Evolutionary conservation across 2,329 filamentous ascomycete species (phyloP), one percentile per base, ranked within the genome.

Genomic region (Ramichloridium luteum): DNA sequence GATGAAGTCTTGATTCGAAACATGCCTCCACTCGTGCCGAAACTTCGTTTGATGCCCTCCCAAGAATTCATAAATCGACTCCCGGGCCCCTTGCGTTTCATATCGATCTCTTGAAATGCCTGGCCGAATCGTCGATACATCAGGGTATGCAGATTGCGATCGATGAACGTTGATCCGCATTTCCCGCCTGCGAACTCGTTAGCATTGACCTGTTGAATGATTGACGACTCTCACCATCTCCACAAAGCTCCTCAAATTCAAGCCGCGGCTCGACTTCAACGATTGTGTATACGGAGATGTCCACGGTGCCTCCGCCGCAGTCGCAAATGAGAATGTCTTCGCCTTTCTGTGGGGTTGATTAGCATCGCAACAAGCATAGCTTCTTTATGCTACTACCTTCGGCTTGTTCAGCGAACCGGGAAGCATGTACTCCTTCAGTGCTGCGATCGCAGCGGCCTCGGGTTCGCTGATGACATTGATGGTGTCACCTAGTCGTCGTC

Each of bases 401-500:
- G n/a, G 23, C 16, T 27, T 36, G 14, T 31, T 39, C 17, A 37
- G 26, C 11, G 36, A 28, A 1, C 28, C 32, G 10, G 38, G 33
- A 4, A 31, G 30, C 20, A 34, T 35, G 6, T 27, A 32, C 5
- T 34, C 30, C 14, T 34, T 41, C 16, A 41, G 30, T 9, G 37
- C 32, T n/a, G 38, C 32, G 9, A 40, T 27, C 9, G 37, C 37
- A 6, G 31, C 37, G n/a, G 37, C 48, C 29, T 50, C 48, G 1
- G 48, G 48, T 33, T 51, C 48, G 1, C 41, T 18, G 4, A 51
- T 50, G 4, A 51, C 14, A 28, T 35, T 40, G 11, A 50, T 43
- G 3, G 31, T 35, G 28, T 51, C 48, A 2, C 30, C 31, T 6
- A 26, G 31, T 10, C 47, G 31, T 1, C 30, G 27, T 1, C 34